A percentile compares a stretch with the other conserved stretches of the same genome.
phyloP scores from a whole-genome alignment of 306 rosid species.

The Dalbergia cultrata region DNA sequence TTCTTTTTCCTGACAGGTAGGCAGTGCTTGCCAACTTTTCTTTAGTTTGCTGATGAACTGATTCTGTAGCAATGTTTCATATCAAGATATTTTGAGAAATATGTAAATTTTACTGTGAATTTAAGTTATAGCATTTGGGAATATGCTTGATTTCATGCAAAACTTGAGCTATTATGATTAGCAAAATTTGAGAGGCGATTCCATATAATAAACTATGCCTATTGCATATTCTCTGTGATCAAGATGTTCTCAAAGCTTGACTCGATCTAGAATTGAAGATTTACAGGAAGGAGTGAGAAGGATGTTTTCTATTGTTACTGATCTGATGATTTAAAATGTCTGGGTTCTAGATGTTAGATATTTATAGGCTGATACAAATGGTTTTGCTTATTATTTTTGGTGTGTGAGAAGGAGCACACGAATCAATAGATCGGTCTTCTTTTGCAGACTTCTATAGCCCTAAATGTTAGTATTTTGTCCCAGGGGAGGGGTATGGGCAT shows the following conservation, averaged over 20 bases:
- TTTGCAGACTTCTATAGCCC: not conserved
- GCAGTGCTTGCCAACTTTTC: constrained; percentile 35
- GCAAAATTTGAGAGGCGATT: not conserved
- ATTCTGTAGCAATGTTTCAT: constrained; percentile 36
- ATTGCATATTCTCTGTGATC: not conserved
- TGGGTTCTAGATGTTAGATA: not conserved
- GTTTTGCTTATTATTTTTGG: not conserved
- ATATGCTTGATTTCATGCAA: constrained; percentile 3
- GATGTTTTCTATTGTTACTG: not conserved
- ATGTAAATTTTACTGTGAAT: constrained; percentile 29
- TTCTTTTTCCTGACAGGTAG: constrained; percentile 37
- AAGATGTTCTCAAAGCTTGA: constrained; percentile 1
- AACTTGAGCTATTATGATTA: constrained; percentile 10
- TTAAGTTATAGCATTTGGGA: constrained; percentile 38
- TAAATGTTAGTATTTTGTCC: not conserved
- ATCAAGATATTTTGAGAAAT: constrained; percentile 17
- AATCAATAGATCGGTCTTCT: not conserved
- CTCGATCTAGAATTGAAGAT: not conserved
- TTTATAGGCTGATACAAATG: not conserved
- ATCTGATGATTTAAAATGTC: not conserved
- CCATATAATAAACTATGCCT: not conserved
- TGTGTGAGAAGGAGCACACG: not conserved
- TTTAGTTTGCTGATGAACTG: constrained; percentile 42
- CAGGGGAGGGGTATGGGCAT: not conserved
- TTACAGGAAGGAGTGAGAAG: not conserved